Evolutionary conservation across 345 rosid genomes (phyloP).

Genomic region (Eucalyptus pauciflora): DNA sequence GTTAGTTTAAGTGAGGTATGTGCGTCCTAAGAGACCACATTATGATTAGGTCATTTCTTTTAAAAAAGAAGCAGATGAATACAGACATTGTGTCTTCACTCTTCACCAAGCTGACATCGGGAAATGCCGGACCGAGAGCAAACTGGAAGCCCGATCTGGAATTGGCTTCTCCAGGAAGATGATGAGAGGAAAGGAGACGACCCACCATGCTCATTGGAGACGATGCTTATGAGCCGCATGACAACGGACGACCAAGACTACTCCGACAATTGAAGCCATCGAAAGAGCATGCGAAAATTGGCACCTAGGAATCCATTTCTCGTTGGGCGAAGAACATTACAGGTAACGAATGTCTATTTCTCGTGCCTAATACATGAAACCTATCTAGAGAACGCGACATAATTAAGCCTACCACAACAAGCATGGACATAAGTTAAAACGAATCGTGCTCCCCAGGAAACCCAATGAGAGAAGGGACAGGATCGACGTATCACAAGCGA

Average conservation of each 20-base stretch:
- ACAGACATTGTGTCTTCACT: background rate
- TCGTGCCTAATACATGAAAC: background rate
- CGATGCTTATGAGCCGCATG: background rate
- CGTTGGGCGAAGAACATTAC: background rate
- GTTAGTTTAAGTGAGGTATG: background rate
- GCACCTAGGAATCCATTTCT: background rate
- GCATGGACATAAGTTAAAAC: background rate
- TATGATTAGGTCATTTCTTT: background rate
- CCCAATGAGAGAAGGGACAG: background rate
- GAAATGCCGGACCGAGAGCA: background rate
- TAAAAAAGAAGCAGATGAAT: background rate
- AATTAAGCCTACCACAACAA: background rate
- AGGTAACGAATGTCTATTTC: background rate
- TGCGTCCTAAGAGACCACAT: background rate
- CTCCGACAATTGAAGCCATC: background rate
- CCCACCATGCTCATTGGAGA: fast-evolving
- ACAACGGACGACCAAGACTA: no score
- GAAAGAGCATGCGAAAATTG: background rate
- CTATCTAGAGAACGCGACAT: background rate
- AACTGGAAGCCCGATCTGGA: background rate
- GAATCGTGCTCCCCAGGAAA: background rate
- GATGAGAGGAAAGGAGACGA: background rate
- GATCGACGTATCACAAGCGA: background rate
- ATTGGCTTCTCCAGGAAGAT: background rate
- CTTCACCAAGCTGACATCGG: no score